These are phyloP conservation scores for Sanguinoderma infundibulare DNA, from an alignment of 1,284 basidiomycete genomes.

Conservation along the genomic window DNA sequence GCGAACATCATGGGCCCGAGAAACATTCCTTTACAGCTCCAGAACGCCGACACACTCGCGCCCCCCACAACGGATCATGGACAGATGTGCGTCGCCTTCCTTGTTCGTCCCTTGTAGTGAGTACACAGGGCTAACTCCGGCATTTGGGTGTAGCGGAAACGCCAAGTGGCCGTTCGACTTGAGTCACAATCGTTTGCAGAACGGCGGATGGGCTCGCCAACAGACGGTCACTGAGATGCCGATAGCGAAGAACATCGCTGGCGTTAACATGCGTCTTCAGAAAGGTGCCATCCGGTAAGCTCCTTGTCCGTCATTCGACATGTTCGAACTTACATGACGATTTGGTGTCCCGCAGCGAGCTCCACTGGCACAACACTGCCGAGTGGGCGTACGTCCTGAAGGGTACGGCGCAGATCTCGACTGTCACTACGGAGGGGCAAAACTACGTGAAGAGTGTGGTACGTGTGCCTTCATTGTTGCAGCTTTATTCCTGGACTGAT, in stretches of 20 bases:
- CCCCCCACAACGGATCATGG: constrained; percentile 73
- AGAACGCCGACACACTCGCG: constrained; percentile 67
- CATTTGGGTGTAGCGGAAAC: constrained; percentile 44
- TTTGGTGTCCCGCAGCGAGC: constrained; percentile 50
- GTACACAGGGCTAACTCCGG: neutral
- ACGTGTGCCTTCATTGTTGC: neutral
- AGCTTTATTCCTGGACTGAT: neutral
- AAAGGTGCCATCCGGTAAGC: constrained; percentile 64
- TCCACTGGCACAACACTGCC: constrained; percentile 75
- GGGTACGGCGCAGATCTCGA: constrained; percentile 65
- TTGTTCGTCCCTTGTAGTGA: neutral
- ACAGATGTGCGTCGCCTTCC: constrained; percentile 50
- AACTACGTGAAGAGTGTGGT: constrained; percentile 63
- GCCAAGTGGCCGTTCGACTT: constrained; percentile 76
- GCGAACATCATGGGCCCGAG: constrained; percentile 59
- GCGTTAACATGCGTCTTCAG: constrained; percentile 74
- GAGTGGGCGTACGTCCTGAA: constrained; percentile 77
- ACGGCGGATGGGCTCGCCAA: constrained; percentile 77
- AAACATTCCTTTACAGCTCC: constrained; percentile 53
- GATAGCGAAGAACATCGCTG: constrained; percentile 63
- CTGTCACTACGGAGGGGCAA: constrained; percentile 62
- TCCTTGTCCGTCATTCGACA: neutral
- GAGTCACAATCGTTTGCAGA: constrained; percentile 70
- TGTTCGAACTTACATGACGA: neutral
- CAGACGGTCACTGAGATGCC: constrained; percentile 64